Percentiles rank a stretch among this genome's conserved stretches.
phyloP scores from a whole-genome alignment of 495 filamentous ascomycete genomes.

The Talaromyces liani region DNA sequence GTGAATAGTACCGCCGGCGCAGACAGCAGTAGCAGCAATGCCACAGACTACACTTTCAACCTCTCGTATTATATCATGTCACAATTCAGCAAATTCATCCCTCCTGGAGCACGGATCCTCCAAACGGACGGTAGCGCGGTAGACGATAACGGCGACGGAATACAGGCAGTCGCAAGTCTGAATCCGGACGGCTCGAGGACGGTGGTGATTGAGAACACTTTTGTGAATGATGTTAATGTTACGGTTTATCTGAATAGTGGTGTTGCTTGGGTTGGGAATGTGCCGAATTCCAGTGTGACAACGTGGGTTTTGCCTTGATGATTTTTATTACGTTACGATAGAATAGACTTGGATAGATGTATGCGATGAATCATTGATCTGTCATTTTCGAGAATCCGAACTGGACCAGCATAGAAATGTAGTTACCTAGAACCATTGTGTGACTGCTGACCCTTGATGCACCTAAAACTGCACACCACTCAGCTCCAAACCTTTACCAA shows the following conservation, averaged over 20 bases:
- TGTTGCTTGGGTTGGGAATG: slow-evolving; percentile 41
- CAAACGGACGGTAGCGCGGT: slow-evolving; percentile 40
- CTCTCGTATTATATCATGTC: slow-evolving; percentile 49
- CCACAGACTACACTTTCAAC: slow-evolving; percentile 29
- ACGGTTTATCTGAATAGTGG: slow-evolving; percentile 33
- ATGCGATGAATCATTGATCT: neutral
- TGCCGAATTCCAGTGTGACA: slow-evolving; percentile 38
- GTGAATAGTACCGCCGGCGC: slow-evolving; percentile 24
- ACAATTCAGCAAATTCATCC: slow-evolving; percentile 51
- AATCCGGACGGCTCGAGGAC: slow-evolving; percentile 45
- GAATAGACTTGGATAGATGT: neutral
- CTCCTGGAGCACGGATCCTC: slow-evolving; percentile 39
- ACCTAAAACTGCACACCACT: too few relatives aligned
- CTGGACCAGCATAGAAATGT: neutral
- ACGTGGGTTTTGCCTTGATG: slow-evolving; percentile 47
- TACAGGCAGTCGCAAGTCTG: slow-evolving; percentile 42
- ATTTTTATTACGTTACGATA: too few relatives aligned
- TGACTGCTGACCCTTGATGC: neutral
- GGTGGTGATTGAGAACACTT: slow-evolving; percentile 47
- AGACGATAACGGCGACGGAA: slow-evolving; percentile 29
- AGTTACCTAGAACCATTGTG: neutral
- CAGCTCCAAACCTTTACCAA: neutral
- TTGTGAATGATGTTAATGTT: slow-evolving; percentile 41
- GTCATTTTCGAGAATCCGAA: neutral
- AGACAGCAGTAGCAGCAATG: neutral